Evolutionary conservation across 345 rosid genomes (phyloP).

Genomic region (Salix exigua): DNA sequence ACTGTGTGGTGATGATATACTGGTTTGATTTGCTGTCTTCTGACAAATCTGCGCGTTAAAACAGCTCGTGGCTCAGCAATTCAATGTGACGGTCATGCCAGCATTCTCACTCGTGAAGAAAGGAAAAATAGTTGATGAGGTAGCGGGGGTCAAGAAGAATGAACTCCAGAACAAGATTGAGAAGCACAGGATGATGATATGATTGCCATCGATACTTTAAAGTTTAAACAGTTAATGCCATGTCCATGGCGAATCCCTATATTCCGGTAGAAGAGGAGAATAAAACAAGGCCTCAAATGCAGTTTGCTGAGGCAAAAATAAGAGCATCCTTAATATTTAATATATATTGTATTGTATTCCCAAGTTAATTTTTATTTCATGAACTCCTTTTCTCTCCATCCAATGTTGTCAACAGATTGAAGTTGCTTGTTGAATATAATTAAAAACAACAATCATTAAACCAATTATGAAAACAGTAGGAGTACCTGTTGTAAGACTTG

Average conservation of each 20-base stretch:
- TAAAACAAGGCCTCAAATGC: not conserved
- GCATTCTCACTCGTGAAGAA: constrained; percentile 56
- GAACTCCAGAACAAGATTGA: constrained; percentile 59
- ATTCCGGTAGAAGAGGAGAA: not conserved
- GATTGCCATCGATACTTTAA: not conserved
- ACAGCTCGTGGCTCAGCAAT: constrained; percentile 49
- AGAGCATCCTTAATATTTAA: no score
- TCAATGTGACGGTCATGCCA: constrained; percentile 43
- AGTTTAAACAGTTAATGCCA: not conserved
- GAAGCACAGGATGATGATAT: constrained; percentile 26
- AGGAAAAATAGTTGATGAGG: constrained; percentile 53
- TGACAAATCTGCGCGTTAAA: not conserved
- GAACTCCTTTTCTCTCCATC: not conserved
- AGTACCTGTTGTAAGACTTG: not conserved
- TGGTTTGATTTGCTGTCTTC: not conserved
- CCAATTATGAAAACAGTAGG: not conserved
- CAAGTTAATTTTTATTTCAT: not conserved
- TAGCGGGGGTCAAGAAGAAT: constrained; percentile 51
- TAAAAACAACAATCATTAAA: no score
- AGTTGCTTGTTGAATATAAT: no score
- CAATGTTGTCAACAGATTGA: not conserved
- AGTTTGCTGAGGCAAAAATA: not conserved
- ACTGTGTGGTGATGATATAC: not conserved
- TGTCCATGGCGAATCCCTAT: not conserved
- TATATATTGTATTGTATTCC: not conserved